Conservation (phyloP, 371 early-diverging fungal genomes). For the Funneliformis caledonium region DNA sequence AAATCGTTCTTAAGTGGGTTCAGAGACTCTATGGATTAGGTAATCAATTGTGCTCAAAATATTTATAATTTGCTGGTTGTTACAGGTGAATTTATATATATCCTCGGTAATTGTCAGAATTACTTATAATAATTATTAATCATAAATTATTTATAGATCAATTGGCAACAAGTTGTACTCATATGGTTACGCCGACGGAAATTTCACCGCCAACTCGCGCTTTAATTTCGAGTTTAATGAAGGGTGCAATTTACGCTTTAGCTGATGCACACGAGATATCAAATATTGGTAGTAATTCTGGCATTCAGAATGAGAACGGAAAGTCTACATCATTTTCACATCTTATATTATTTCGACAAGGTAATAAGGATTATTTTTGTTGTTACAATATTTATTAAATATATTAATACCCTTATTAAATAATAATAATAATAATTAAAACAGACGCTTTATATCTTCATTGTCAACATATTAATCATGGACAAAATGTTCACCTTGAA, state of each 20-base stretch:
- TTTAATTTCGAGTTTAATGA: slow-evolving; percentile 24
- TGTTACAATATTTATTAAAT: not conserved
- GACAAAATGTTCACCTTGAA: not conserved
- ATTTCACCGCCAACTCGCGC: slow-evolving; percentile 24
- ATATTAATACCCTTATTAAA: not conserved
- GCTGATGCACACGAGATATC: not conserved
- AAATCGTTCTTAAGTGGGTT: slow-evolving; percentile 33
- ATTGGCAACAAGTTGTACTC: slow-evolving; percentile 25
- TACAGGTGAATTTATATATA: not conserved
- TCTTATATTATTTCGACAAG: slow-evolving; percentile 24
- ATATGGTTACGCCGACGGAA: slow-evolving; percentile 34
- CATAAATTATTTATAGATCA: not conserved
- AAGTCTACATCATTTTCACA: slow-evolving; percentile 17
- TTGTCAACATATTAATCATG: slow-evolving; percentile 24
- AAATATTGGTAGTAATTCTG: not conserved
- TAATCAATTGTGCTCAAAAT: not conserved
- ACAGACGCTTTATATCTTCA: slow-evolving; percentile 31
- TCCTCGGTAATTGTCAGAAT: no score
- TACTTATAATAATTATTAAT: not conserved
- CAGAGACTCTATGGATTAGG: slow-evolving; percentile 24
- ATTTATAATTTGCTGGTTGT: not conserved
- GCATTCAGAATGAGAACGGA: not conserved
- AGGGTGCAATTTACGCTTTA: slow-evolving; percentile 23
- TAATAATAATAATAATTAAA: not conserved
- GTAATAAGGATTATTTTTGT: not conserved